Evolutionary conservation across 2,329 filamentous ascomycete species (phyloP), one percentile per base, ranked within the genome.

Genomic region (Cercospora sp.): DNA sequence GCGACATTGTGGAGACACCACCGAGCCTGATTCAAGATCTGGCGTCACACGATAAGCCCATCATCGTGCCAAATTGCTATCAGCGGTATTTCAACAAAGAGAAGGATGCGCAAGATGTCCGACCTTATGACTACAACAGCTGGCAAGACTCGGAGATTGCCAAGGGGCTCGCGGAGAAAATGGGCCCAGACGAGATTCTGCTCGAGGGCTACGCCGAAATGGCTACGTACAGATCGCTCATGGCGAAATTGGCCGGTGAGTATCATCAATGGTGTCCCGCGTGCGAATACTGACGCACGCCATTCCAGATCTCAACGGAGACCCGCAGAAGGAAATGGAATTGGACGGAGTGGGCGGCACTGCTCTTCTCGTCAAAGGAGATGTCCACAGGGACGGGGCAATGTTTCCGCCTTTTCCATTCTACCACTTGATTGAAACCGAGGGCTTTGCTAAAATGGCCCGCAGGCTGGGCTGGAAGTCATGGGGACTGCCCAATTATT

Each of bases 341-440:
- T 85, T 99, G 8, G 95, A 99, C 78, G 95, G 95, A 60, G 95
- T 99, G 3, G 95, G 95, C 65, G 95, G 95, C 40, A 96, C 94
- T 0, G 92, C 94, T 1, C 83, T 99, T 71, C 83, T 99, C 76
- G 95, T 99, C 68, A 97, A 97, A 83, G 95, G 94, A 1, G 94
- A 98, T 68, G 95, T 99, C 26, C 95, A 99, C 79, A 89, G 95
- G 28, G 95, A 99, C 77, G 95, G 95, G 20, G 94, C 95, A 78
- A 99, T 98, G 94, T 99, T 99, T 82, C 95, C 95, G 18, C 88
- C 95, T 0, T 99, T 99, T 78, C 82, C 94, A 3, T 99, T 99
- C 78, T 98, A 97, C 78, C 91, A 99, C 80, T 85, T 99, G 69
- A 96, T 99, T 69, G 95, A 99, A 84, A 98, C 95, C 0, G 95